A percentile compares a stretch with the other conserved stretches of the same genome.
Conservation (phyloP, 1,284 basidiomycete species). For the Ustilago esculenta region DNA sequence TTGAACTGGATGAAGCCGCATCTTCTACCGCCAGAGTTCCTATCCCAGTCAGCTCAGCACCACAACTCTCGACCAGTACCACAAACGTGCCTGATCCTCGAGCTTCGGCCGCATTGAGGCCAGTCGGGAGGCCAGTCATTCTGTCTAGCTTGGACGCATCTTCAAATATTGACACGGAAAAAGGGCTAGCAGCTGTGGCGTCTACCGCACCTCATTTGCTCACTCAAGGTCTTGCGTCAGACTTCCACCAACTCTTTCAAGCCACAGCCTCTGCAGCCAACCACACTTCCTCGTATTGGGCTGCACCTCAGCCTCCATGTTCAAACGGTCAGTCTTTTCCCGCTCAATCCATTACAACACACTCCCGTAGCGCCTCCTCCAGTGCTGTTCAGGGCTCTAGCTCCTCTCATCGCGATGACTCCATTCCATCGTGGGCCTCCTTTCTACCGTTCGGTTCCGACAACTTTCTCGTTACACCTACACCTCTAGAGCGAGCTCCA, state of each 20-base stretch:
- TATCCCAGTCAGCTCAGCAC: too few relatives aligned
- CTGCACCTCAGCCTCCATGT: not conserved
- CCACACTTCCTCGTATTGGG: not conserved
- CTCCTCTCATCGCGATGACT: not conserved
- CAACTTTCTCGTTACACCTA: not conserved
- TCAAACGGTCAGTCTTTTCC: too few relatives aligned
- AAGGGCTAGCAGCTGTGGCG: too few relatives aligned
- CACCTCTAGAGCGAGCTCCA: not conserved
- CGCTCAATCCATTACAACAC: too few relatives aligned
- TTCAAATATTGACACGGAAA: too few relatives aligned
- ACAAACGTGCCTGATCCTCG: too few relatives aligned
- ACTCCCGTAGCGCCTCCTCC: too few relatives aligned
- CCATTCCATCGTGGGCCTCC: not conserved
- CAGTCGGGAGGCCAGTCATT: too few relatives aligned
- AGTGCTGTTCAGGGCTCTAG: not conserved
- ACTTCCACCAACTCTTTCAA: conserved; percentile 6
- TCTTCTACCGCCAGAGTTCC: too few relatives aligned
- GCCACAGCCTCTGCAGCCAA: not conserved
- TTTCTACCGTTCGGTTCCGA: not conserved
- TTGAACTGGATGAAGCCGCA: not conserved
- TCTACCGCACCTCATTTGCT: not conserved
- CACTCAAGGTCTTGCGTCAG: not conserved
- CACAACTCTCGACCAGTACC: too few relatives aligned
- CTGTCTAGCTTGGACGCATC: too few relatives aligned
- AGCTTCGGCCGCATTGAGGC: too few relatives aligned